Evolutionary conservation across 1,139 yeast genomes (phyloP).

Genomic region (Meyerozyma elateridarum): DNA sequence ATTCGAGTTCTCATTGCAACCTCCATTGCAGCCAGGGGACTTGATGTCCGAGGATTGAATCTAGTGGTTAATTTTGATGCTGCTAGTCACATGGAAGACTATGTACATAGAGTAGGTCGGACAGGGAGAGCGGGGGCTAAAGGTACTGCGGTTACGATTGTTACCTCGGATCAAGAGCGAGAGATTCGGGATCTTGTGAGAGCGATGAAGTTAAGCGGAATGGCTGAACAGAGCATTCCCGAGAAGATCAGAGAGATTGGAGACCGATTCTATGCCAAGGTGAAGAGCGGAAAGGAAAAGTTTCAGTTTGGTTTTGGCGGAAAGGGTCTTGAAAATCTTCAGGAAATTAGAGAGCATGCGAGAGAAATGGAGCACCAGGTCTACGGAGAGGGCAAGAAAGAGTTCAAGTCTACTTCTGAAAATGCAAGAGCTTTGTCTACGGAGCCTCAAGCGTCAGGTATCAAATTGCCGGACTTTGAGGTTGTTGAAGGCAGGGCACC

Average conservation of each 20-base stretch:
- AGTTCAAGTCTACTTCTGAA: constrained; percentile 4
- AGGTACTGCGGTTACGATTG: constrained; percentile 78
- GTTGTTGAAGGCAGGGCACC: constrained; percentile 53
- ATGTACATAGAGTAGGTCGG: constrained; percentile 93
- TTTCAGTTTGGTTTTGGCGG: constrained; percentile 86
- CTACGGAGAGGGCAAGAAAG: constrained; percentile 20
- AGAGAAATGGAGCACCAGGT: constrained; percentile 46
- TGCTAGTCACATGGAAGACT: constrained; percentile 91
- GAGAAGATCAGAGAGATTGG: constrained; percentile 51
- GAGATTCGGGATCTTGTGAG: constrained; percentile 68
- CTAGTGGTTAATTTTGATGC: constrained; percentile 85
- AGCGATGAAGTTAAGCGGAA: constrained; percentile 56
- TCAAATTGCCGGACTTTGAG: constrained; percentile 37
- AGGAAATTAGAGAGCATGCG: constrained; percentile 57
- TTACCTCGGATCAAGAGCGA: constrained; percentile 61
- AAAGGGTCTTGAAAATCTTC: constrained; percentile 80
- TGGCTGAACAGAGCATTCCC: constrained; percentile 41
- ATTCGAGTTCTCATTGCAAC: constrained; percentile 76
- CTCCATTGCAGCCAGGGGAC: constrained; percentile 90
- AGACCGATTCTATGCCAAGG: constrained; percentile 51
- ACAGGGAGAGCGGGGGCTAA: constrained; percentile 87
- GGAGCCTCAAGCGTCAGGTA: constrained; percentile 9
- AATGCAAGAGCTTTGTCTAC: constrained; percentile 5
- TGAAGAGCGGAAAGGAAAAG: constrained; percentile 67
- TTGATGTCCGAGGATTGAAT: constrained; percentile 80